phyloP scores from a whole-genome alignment of 129 eudicot genomes.

The Saussurea involucrata region DNA sequence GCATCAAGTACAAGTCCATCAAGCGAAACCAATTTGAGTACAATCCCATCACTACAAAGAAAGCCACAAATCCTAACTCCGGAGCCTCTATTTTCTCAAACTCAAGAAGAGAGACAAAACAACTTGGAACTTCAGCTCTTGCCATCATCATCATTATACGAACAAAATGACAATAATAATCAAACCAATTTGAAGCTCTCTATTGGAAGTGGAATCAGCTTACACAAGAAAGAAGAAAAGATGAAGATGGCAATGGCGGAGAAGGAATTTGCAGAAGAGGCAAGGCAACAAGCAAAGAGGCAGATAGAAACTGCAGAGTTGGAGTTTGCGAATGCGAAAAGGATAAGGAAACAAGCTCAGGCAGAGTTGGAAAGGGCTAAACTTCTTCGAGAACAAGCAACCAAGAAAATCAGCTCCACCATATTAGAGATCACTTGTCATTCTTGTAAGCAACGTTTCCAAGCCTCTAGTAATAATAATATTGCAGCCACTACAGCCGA shows the following conservation, averaged over 20 bases:
- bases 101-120: conserved; percentile 17
- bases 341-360: conserved; percentile 78
- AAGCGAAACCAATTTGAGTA: conserved; percentile 38
- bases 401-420: conserved; percentile 50
- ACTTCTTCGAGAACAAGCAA: conserved; percentile 51
- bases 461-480: conserved; percentile 19
- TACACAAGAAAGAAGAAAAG: conserved; percentile 34
- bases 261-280: conserved; percentile 64
- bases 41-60: conserved; percentile 19
- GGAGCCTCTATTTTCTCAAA: neutral
- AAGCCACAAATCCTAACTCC: conserved; percentile 8
- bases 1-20: conserved; percentile 58
- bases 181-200: conserved; percentile 20
- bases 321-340: conserved; percentile 74
- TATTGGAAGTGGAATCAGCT: conserved; percentile 13
- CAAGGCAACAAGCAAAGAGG: conserved; percentile 62
- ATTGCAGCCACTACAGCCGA: conserved; percentile 16
- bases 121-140: conserved; percentile 51
- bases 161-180: conserved; percentile 6
- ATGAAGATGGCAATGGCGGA: conserved; percentile 51
- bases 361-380: conserved; percentile 67
- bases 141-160: conserved; percentile 31
- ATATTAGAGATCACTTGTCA: conserved; percentile 69
- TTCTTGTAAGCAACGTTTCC: conserved; percentile 59
- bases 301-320: conserved; percentile 72